phyloP scores from a whole-genome alignment of 1,139 yeast species.

The Debaryomyces subglobosus region DNA sequence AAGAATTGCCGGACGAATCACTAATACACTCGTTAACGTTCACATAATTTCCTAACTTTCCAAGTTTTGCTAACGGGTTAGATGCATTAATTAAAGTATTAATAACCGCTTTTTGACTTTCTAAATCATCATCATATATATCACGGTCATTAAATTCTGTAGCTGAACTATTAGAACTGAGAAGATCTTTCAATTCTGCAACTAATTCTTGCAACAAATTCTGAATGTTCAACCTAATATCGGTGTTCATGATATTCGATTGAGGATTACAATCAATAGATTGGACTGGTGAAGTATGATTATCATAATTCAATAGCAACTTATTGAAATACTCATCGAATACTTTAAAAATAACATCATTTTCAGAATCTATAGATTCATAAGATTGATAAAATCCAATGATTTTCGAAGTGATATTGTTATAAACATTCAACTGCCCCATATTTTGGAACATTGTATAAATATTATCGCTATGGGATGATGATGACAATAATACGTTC shows the following conservation, averaged over 20 bases:
- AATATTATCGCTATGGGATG: conserved; percentile 21
- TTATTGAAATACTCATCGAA: conserved; percentile 14
- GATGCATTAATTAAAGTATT: conserved; percentile 19
- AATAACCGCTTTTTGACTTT: conserved; percentile 22
- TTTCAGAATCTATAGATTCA: conserved; percentile 17
- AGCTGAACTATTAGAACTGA: conserved; percentile 7
- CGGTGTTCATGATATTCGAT: conserved; percentile 21
- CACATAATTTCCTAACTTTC: conserved; percentile 30
- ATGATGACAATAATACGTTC: conserved; percentile 27
- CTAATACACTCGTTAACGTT: conserved; percentile 20
- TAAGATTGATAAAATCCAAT: conserved; percentile 28
- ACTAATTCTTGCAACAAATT: conserved; percentile 24
- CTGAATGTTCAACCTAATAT: conserved; percentile 28
- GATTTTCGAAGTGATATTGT: conserved; percentile 27
- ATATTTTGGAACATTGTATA: conserved; percentile 27
- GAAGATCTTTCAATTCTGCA: conserved; percentile 21
- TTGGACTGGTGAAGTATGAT: conserved; percentile 2
- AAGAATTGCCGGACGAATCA: conserved; percentile 8
- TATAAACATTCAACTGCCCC: conserved; percentile 29
- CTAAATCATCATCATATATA: conserved; percentile 14
- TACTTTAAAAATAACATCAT: conserved; percentile 21
- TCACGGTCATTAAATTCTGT: conserved; percentile 13
- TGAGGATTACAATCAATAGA: neutral
- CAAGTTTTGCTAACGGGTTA: conserved; percentile 28
- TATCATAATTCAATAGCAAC: conserved; percentile 13